Conservation (phyloP, 768 basidiomycete species). For the Clathrus columnatus region DNA sequence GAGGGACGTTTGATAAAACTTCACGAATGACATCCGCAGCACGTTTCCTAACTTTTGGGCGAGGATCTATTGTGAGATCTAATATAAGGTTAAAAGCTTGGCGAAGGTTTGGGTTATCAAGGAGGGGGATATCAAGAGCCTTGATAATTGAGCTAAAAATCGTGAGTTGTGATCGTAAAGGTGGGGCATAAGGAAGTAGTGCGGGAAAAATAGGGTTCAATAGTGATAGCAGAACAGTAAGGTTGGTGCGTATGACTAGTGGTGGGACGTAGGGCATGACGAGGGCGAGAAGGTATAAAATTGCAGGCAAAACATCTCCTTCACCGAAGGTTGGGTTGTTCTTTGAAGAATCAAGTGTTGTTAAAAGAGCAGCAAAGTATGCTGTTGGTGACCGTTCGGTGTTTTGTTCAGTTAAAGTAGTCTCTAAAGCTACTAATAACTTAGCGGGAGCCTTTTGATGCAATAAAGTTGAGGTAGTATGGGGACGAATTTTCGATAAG, state of each 20-base stretch:
- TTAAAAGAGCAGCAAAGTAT: constrained; percentile 88
- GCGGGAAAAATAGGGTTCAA: constrained; percentile 74
- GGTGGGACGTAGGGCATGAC: constrained; percentile 68
- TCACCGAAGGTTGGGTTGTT: constrained; percentile 45
- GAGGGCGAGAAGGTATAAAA: constrained; percentile 75
- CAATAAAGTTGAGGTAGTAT: constrained; percentile 67
- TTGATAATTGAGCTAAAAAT: constrained; percentile 62
- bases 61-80: constrained; percentile 72
- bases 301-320: constrained; percentile 73
- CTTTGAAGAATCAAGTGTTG: constrained; percentile 62
- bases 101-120: constrained; percentile 59
- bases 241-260: constrained; percentile 74
- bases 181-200: constrained; percentile 56
- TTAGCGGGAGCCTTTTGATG: constrained; percentile 88
- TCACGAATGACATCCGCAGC: constrained; percentile 81
- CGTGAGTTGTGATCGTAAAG: constrained; percentile 78
- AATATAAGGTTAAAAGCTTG: constrained; percentile 82
- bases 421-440: constrained; percentile 78
- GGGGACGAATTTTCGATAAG: constrained; percentile 79
- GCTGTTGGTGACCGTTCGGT: constrained; percentile 72
- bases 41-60: constrained; percentile 90
- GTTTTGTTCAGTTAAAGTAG: constrained; percentile 61
- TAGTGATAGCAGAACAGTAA: constrained; percentile 59
- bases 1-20: constrained; percentile 65
- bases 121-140: constrained; percentile 60